These are phyloP conservation scores for Podospora conica DNA, from an alignment of 495 filamentous ascomycete genomes.

Conservation along the genomic window DNA sequence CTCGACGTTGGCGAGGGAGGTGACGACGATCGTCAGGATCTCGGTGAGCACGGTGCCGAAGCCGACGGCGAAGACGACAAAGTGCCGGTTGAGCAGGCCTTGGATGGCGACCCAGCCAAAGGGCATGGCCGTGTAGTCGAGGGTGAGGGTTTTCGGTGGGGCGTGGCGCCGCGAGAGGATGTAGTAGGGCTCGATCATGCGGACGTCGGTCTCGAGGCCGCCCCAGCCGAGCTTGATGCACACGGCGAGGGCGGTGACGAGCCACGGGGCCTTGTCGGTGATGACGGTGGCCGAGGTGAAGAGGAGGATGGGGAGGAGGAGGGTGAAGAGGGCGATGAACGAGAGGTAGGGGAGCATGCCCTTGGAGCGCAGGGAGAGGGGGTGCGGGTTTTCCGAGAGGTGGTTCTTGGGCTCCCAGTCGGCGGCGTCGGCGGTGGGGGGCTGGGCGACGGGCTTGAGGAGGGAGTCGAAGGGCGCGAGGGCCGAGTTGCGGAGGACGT, in stretches of 20 bases:
- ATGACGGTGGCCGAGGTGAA: conserved; percentile 50
- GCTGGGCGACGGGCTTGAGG: conserved; percentile 18
- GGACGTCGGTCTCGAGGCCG: conserved; percentile 62
- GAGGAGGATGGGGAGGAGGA: conserved; percentile 50
- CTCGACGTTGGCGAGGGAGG: conserved; percentile 53
- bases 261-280: conserved; percentile 56
- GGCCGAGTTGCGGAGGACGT: conserved; percentile 62
- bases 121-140: conserved; percentile 66
- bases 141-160: conserved; percentile 53
- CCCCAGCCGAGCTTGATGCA: conserved; percentile 61
- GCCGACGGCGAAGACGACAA: conserved; percentile 55
- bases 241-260: conserved; percentile 56
- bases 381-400: conserved; percentile 55
- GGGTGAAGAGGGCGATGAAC: conserved; percentile 43
- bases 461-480: conserved; percentile 45
- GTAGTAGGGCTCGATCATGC: conserved; percentile 72
- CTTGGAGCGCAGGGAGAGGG: conserved; percentile 57
- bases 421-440: conserved; percentile 20
- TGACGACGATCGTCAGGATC: conserved; percentile 60
- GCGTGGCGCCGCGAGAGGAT: conserved; percentile 59
- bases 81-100: conserved; percentile 56
- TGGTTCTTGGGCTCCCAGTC: conserved; percentile 35
- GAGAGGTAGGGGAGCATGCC: conserved; percentile 53
- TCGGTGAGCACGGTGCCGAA: conserved; percentile 59
- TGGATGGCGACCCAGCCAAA: conserved; percentile 58